Evolutionary conservation across 345 rosid genomes (phyloP).

Genomic region (Ceriops zippeliana): DNA sequence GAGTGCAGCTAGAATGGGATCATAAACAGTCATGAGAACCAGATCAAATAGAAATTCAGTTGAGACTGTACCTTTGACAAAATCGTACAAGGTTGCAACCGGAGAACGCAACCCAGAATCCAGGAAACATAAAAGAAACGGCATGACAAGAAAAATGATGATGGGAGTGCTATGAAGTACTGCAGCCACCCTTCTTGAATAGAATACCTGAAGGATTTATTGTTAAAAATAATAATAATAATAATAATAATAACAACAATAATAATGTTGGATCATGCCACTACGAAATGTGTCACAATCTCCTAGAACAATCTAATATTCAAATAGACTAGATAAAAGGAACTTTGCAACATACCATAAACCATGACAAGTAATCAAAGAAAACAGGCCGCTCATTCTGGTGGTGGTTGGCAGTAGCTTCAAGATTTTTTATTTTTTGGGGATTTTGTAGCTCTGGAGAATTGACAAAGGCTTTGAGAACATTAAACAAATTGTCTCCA

Average conservation of each 20-base stretch:
- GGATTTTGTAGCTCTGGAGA: slow-evolving; percentile 67
- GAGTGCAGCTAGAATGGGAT: background rate
- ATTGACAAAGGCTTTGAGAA: slow-evolving; percentile 71
- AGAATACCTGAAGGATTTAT: slow-evolving; percentile 60
- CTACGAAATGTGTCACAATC: background rate
- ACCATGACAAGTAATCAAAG: slow-evolving; percentile 84
- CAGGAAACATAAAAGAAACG: slow-evolving; percentile 51
- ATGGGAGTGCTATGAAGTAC: slow-evolving; percentile 72
- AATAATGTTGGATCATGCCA: slow-evolving; percentile 9
- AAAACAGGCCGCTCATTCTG: slow-evolving; percentile 70
- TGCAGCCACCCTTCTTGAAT: slow-evolving; percentile 66
- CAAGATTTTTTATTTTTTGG: slow-evolving; percentile 48
- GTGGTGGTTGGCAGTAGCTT: slow-evolving; percentile 30
- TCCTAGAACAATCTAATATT: background rate
- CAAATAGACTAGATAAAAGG: background rate
- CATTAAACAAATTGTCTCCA: slow-evolving; percentile 78
- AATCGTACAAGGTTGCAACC: slow-evolving; percentile 53
- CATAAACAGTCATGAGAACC: slow-evolving; percentile 2
- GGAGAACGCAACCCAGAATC: slow-evolving; percentile 41
- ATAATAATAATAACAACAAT: background rate
- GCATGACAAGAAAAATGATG: slow-evolving; percentile 54
- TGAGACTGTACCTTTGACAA: slow-evolving; percentile 59
- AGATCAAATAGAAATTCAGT: slow-evolving; percentile 5
- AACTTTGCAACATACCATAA: slow-evolving; percentile 52
- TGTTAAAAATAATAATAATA: background rate